Percentiles rank a stretch among this genome's conserved stretches.
Evolutionary conservation across 2,329 filamentous ascomycete genomes (phyloP).

Genomic region (Trichoderma atrobrunneum): DNA sequence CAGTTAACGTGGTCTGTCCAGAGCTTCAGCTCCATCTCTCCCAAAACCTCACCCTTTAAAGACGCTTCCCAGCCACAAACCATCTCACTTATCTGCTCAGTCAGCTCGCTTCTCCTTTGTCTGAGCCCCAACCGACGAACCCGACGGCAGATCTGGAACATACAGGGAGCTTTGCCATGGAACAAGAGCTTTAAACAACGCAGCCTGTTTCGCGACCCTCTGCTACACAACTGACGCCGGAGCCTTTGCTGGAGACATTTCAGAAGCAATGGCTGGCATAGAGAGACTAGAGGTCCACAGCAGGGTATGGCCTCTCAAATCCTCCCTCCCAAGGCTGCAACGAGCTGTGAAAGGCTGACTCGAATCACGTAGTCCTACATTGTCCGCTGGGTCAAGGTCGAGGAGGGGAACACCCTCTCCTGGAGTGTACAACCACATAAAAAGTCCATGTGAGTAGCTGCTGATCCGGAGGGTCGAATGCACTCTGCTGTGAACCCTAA

Average conservation of each 20-base stretch:
- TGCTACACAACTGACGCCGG: not conserved
- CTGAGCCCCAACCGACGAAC: not conserved
- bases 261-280: conserved; percentile 74
- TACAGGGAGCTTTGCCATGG: conserved; percentile 17
- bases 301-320: conserved; percentile 61
- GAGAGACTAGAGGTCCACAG: conserved; percentile 97
- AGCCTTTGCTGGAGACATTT: not conserved
- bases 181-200: conserved; percentile 14
- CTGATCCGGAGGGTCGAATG: not conserved
- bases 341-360: conserved; percentile 23
- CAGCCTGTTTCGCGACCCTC: conserved; percentile 5
- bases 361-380: conserved; percentile 79
- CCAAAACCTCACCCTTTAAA: not conserved
- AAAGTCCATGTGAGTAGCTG: conserved; percentile 73
- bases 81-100: not conserved
- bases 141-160: not conserved
- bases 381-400: conserved; percentile 93
- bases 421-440: conserved; percentile 98
- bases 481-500: not conserved
- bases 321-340: not conserved
- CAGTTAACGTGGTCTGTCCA: conserved; percentile 16
- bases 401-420: conserved; percentile 86
- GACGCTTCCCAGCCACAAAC: not conserved
- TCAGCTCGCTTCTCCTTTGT: not conserved
- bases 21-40: conserved; percentile 13